These are phyloP conservation scores for Entoloma clypeatum DNA, from an alignment of 1,284 basidiomycete genomes.

Conservation along the genomic window DNA sequence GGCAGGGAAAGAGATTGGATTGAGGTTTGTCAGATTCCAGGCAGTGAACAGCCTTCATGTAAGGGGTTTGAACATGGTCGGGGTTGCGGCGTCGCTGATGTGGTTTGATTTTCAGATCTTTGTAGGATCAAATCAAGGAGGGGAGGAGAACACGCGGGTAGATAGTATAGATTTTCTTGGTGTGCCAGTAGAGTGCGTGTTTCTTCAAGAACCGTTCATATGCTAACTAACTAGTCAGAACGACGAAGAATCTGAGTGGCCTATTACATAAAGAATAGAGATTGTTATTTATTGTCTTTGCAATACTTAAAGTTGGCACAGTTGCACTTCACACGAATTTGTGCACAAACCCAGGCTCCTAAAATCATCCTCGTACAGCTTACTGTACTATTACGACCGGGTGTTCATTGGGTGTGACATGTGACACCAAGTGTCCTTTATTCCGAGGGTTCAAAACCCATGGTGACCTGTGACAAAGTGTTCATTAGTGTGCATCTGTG, in stretches of 20 bases:
- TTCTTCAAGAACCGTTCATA: not conserved
- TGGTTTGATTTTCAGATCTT: conserved; percentile 60
- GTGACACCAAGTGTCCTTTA: no score
- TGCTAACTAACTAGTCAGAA: conserved; percentile 31
- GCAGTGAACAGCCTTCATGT: conserved; percentile 71
- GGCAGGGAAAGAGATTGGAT: conserved; percentile 53
- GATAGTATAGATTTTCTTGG: conserved; percentile 77
- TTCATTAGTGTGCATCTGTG: no score
- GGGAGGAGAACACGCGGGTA: conserved; percentile 72
- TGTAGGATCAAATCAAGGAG: conserved; percentile 73
- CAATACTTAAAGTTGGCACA: no score
- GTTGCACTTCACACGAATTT: no score
- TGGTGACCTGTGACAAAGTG: no score
- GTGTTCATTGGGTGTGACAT: no score
- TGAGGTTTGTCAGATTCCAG: conserved; percentile 80
- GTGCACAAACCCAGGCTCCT: no score
- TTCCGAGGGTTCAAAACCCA: no score
- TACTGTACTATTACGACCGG: no score
- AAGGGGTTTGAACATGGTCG: conserved; percentile 21
- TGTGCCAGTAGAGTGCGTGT: conserved; percentile 54
- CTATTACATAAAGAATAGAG: no score
- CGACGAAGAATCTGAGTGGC: conserved; percentile 56
- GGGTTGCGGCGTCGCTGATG: not conserved
- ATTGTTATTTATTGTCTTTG: no score
- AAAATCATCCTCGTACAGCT: no score